A percentile compares a stretch with the other conserved stretches of the same genome.
Conservation (phyloP, 2,329 filamentous ascomycete species). For the Hortaea sp. region DNA sequence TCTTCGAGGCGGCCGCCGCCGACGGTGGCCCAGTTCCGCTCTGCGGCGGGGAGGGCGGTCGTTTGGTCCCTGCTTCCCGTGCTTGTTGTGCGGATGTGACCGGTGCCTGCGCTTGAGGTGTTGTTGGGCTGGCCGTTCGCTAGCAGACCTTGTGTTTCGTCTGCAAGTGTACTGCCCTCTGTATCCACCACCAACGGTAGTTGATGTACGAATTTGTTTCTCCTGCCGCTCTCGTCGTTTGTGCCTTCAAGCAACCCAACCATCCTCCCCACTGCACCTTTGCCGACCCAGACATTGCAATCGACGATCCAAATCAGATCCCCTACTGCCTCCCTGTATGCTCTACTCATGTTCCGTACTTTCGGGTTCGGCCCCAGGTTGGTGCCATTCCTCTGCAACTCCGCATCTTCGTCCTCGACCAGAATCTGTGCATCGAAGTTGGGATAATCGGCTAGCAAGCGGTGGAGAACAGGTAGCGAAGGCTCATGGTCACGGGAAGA, state of each 20-base stretch:
- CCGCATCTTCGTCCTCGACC: constrained; percentile 71
- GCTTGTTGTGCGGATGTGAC: constrained; percentile 14
- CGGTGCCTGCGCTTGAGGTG: neutral
- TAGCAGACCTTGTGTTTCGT: constrained; percentile 17
- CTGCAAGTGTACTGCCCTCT: constrained; percentile 15
- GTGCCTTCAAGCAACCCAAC: constrained; percentile 71
- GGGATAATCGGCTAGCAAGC: constrained; percentile 64
- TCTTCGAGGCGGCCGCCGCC: constrained; percentile 84
- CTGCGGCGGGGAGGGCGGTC: constrained; percentile 7
- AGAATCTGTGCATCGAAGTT: constrained; percentile 60
- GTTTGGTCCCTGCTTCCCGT: constrained; percentile 9
- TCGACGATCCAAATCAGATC: constrained; percentile 92
- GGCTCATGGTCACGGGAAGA: constrained; percentile 59
- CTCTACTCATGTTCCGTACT: constrained; percentile 89
- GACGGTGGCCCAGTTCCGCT: constrained; percentile 16
- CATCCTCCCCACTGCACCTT: constrained; percentile 73
- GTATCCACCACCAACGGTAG: constrained; percentile 81
- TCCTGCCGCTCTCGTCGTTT: constrained; percentile 35
- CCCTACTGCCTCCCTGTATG: constrained; percentile 77
- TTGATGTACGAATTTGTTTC: constrained; percentile 87
- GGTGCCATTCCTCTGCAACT: constrained; percentile 47
- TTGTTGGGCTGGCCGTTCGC: neutral
- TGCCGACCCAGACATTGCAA: constrained; percentile 88
- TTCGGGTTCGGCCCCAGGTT: constrained; percentile 89
- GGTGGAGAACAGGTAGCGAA: constrained; percentile 62